phyloP scores from a whole-genome alignment of 2,329 filamentous ascomycete species.

The Pyrenophora seminiperda region DNA sequence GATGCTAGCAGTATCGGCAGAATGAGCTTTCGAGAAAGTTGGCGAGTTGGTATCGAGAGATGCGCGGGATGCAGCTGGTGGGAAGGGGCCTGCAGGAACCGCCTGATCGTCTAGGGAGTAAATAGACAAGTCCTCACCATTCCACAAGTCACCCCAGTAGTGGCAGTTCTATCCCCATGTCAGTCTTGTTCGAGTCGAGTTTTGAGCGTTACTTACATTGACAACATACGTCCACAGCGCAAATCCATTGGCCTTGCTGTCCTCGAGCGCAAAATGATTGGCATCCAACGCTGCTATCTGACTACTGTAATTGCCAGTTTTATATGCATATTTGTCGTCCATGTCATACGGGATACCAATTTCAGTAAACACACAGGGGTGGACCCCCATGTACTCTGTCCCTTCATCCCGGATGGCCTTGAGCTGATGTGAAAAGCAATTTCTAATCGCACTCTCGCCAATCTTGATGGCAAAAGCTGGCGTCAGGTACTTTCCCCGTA shows the following conservation, averaged over 20 bases:
- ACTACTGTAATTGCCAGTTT: conserved; percentile 91
- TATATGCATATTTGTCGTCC: conserved; percentile 95
- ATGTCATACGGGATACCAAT: conserved; percentile 99
- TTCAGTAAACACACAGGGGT: conserved; percentile 88
- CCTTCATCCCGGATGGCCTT: conserved; percentile 83
- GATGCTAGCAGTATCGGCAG: conserved; percentile 58
- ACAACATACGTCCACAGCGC: conserved; percentile 87
- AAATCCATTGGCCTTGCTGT: conserved; percentile 80
- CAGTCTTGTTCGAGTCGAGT: conserved; percentile 3
- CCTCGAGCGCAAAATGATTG: conserved; percentile 91
- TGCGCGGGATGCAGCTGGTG: conserved; percentile 56
- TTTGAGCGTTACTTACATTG: conserved; percentile 55
- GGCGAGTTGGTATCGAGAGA: conserved; percentile 58
- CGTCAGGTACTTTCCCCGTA: conserved; percentile 84
- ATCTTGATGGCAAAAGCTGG: conserved; percentile 92
- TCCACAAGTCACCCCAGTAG: conserved; percentile 91
- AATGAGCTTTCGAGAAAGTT: conserved; percentile 60
- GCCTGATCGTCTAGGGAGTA: conserved; percentile 80
- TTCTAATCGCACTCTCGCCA: conserved; percentile 90
- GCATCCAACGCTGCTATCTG: conserved; percentile 93
- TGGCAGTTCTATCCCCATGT: conserved; percentile 72
- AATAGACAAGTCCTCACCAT: conserved; percentile 94
- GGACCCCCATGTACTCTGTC: conserved; percentile 82
- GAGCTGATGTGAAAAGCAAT: conserved; percentile 88
- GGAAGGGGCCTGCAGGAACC: conserved; percentile 58